Conservation (phyloP, 2,329 filamentous ascomycete species). For the Emericellopsis cladophorae region DNA sequence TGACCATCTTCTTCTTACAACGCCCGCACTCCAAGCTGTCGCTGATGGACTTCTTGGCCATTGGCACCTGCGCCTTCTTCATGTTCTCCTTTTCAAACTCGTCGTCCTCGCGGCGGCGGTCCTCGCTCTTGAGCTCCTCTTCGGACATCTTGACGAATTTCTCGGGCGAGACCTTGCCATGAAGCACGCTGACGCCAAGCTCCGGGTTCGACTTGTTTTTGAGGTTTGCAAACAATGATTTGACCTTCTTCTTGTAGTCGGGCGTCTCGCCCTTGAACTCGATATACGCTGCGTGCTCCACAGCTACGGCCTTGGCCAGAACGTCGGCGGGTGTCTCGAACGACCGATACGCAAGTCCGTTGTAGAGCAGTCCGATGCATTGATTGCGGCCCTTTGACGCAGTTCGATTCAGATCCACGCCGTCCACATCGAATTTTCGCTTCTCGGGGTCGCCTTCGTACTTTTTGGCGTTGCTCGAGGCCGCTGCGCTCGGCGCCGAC, state of each 20-base stretch:
- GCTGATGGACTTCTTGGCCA: conserved; percentile 82
- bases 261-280: conserved; percentile 57
- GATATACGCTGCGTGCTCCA: conserved; percentile 67
- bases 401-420: conserved; percentile 65
- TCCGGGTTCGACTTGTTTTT: conserved; percentile 81
- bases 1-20: conserved; percentile 88
- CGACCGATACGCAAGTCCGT: conserved; percentile 65
- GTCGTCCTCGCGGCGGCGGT: conserved; percentile 64
- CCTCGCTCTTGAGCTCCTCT: conserved; percentile 81
- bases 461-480: conserved; percentile 21
- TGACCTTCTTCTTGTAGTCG: conserved; percentile 78
- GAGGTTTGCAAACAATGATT: conserved; percentile 86
- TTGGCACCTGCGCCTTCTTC: conserved; percentile 90
- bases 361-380: conserved; percentile 86
- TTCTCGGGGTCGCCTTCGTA: conserved; percentile 61
- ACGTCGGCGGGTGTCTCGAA: conserved; percentile 59
- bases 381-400: conserved; percentile 63
- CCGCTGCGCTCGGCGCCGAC: conserved; percentile 7
- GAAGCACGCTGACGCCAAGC: conserved; percentile 64
- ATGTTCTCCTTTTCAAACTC: conserved; percentile 84
- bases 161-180: conserved; percentile 57
- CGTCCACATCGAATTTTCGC: conserved; percentile 71
- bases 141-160: conserved; percentile 77
- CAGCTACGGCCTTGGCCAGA: conserved; percentile 63
- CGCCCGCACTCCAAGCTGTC: conserved; percentile 80